Conservation (phyloP, 2,329 filamentous ascomycete species). For the Tolypocladium ovalisporum region DNA sequence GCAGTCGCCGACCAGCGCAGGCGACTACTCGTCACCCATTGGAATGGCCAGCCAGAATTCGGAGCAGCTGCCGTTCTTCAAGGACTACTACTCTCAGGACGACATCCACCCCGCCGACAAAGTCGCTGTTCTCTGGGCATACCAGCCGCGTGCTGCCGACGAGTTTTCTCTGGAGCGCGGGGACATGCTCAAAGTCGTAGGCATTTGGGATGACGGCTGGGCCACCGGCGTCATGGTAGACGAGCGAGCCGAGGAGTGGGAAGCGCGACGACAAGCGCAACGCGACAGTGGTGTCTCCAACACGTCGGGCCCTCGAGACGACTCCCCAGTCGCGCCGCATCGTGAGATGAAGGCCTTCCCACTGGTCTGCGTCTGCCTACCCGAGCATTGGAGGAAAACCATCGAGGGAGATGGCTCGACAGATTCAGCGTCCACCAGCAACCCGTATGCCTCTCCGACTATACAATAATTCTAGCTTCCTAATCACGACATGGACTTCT, state of each 20-base stretch:
- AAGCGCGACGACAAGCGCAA: slow-evolving; percentile 62
- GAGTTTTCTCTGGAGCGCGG: slow-evolving; percentile 90
- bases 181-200: slow-evolving; percentile 96
- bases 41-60: slow-evolving; percentile 82
- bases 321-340: slow-evolving; percentile 45
- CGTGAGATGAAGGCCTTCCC: slow-evolving; percentile 98
- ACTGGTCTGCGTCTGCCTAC: slow-evolving; percentile 88
- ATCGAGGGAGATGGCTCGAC: slow-evolving; percentile 79
- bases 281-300: slow-evolving; percentile 91
- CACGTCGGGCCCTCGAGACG: slow-evolving; percentile 51
- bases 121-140: slow-evolving; percentile 90
- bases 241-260: slow-evolving; percentile 83
- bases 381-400: slow-evolving; percentile 92
- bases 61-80: slow-evolving; percentile 92
- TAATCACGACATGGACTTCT: not conserved
- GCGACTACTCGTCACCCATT: slow-evolving; percentile 73
- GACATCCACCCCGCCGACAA: slow-evolving; percentile 88
- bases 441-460: slow-evolving; percentile 3
- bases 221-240: slow-evolving; percentile 80
- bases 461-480: not conserved
- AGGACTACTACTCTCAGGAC: slow-evolving; percentile 96
- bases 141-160: slow-evolving; percentile 85
- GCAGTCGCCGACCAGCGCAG: slow-evolving; percentile 63
- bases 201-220: slow-evolving; percentile 99
- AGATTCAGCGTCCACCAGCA: slow-evolving; percentile 43